Percentiles rank a stretch among this genome's conserved stretches.
Evolutionary conservation across 1,284 basidiomycete species (phyloP).

Genomic region (Ganoderma lingzhi): DNA sequence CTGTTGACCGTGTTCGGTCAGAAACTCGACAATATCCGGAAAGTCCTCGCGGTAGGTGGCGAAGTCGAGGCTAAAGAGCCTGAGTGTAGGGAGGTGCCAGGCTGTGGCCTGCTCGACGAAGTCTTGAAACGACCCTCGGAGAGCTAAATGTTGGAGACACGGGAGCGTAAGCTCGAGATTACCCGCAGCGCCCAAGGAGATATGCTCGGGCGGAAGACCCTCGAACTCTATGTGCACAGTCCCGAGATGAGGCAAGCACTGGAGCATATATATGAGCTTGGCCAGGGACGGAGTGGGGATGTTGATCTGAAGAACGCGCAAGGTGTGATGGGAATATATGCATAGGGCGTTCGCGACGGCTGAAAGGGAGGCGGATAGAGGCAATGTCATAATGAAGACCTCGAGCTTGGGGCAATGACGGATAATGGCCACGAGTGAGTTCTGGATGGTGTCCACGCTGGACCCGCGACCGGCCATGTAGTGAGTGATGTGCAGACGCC

Average conservation of each 20-base stretch:
- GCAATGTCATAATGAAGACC: constrained; percentile 71
- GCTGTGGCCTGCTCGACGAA: constrained; percentile 71
- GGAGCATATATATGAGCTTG: constrained; percentile 73
- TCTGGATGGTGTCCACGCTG: constrained; percentile 53
- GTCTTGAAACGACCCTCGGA: constrained; percentile 65
- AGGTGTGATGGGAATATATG: constrained; percentile 52
- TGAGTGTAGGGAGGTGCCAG: constrained; percentile 70
- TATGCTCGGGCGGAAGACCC: constrained; percentile 38
- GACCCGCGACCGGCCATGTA: constrained; percentile 49
- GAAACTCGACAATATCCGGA: constrained; percentile 67
- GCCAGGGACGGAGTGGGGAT: constrained; percentile 60
- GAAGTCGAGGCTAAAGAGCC: constrained; percentile 62
- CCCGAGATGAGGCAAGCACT: constrained; percentile 60
- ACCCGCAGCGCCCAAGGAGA: constrained; percentile 63
- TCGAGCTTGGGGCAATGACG: constrained; percentile 72
- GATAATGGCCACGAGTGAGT: constrained; percentile 59
- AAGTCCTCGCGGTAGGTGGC: constrained; percentile 53
- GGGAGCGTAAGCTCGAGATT: constrained; percentile 63
- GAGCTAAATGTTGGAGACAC: constrained; percentile 63
- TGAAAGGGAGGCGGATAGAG: constrained; percentile 62
- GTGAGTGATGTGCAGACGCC: constrained; percentile 66
- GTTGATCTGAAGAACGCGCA: constrained; percentile 68
- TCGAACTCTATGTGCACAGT: constrained; percentile 64
- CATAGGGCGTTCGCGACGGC: constrained; percentile 68
- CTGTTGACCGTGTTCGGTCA: constrained; percentile 59